These are phyloP conservation scores for Cadophora malorum DNA, from an alignment of 2,329 filamentous ascomycete species.

Conservation along the genomic window DNA sequence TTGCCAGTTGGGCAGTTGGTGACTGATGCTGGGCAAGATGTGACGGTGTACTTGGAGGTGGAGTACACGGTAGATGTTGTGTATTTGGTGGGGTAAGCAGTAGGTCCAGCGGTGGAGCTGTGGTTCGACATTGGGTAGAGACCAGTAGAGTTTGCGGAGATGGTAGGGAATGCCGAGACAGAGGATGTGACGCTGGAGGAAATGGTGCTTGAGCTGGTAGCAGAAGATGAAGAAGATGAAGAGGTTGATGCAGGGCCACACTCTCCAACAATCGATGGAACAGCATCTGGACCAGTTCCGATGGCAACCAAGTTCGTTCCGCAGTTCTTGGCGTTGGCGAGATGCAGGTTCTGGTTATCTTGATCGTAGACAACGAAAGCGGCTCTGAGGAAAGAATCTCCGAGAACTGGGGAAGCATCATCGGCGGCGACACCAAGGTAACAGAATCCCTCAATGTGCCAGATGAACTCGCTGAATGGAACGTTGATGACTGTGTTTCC, in stretches of 20 bases:
- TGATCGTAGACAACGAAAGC: constrained; percentile 33
- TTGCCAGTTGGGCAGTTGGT: constrained; percentile 39
- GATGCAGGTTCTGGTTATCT: constrained; percentile 29
- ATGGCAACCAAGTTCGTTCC: constrained; percentile 31
- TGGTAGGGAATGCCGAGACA: constrained; percentile 10
- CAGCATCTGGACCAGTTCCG: constrained; percentile 29
- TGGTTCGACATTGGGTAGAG: constrained; percentile 21
- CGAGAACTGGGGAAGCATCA: constrained; percentile 24
- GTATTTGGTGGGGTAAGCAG: constrained; percentile 5
- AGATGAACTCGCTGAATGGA: constrained; percentile 33
- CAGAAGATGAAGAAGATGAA: constrained; percentile 14
- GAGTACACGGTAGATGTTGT: constrained; percentile 38
- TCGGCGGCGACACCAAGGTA: constrained; percentile 26
- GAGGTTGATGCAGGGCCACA: constrained; percentile 24
- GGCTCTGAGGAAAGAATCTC: constrained; percentile 31
- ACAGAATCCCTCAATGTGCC: constrained; percentile 22
- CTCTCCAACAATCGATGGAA: constrained; percentile 29
- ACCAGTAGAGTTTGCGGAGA: constrained; percentile 17
- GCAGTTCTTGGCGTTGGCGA: constrained; percentile 30
- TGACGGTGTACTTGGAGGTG: constrained; percentile 40
- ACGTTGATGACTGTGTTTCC: constrained; percentile 32
- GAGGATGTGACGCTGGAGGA: constrained; percentile 3
- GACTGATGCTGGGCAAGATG: constrained; percentile 39
- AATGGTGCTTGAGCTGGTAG: constrained; percentile 3
- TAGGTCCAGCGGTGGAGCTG: constrained; percentile 19